Base-by-base conservation (phyloP, 148 eudicot species). In the Hydrangea macrophylla region DNA sequence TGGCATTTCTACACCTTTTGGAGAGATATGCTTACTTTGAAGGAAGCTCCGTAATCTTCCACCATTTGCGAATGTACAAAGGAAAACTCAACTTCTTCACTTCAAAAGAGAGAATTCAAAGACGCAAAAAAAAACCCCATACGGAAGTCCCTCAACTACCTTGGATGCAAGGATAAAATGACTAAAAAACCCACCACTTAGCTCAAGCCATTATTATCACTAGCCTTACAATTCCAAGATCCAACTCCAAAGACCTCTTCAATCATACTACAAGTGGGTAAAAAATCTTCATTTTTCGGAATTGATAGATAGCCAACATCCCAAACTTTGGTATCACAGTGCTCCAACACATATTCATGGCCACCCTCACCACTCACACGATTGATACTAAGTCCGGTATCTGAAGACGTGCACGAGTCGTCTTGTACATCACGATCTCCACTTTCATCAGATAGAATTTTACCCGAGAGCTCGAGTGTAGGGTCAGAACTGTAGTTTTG, bases 221-320 rank as follows among this genome's bases (percentile, higher is more conserved):
- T 75, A 58, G 65, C 59, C 58, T 31, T 83, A 70, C 39, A 73
- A 74, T 69, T 77, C 87, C 40, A 76, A 32, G 73, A 64, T 50
- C 75, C 83, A 58, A 65, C 85, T 68, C 90, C 87, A 73, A 88
- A 88, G 25, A 88, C 90, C 77, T 88, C 88, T 78, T 88, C 82
- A 44, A 88, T 88, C 90, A 88, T 77, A 72, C 86, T 83, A 48
- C 83, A 77, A 1, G 94, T 88, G 2, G 94, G 82, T 59, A 88
- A 75, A 27, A 88, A 76, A 25, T 86, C 67, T 37, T 82, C 70
- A 42, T 65, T 79, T 63, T 70, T 83, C 7, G 79, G 75, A 62
- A 79, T 80, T 9, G 62, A 80, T 64, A 80, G 22, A 39, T 73
- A 84, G n/a, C n/a, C n/a, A n/a, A n/a, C n/a, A 63, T 78, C 88